phyloP scores from a whole-genome alignment of 2,329 filamentous ascomycete genomes.

The Amauroascus niger region DNA sequence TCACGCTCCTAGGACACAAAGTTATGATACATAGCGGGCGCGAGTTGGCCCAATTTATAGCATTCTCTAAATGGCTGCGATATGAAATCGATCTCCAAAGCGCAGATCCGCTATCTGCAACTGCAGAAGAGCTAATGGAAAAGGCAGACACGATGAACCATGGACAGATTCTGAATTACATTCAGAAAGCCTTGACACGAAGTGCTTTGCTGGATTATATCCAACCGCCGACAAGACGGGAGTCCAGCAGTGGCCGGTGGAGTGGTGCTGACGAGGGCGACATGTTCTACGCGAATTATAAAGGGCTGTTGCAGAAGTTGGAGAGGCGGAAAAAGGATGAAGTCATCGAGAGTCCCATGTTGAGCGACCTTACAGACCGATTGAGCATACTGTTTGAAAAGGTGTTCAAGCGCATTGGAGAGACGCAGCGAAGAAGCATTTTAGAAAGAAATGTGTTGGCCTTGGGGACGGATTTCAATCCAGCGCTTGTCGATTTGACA shows the following conservation, averaged over 20 bases:
- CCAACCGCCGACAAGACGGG: conserved; percentile 25
- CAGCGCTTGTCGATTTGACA: conserved; percentile 44
- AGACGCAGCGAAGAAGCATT: conserved; percentile 59
- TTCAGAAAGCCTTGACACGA: conserved; percentile 57
- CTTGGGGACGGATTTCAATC: conserved; percentile 36
- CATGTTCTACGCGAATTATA: conserved; percentile 40
- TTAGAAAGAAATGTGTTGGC: conserved; percentile 51
- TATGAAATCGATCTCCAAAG: conserved; percentile 71
- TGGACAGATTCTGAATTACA: conserved; percentile 63
- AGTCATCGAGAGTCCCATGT: conserved; percentile 43
- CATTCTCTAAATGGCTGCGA: conserved; percentile 76
- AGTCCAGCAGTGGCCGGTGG: conserved; percentile 40
- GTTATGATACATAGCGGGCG: conserved; percentile 61
- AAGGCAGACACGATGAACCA: conserved; percentile 69
- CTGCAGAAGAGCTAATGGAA: conserved; percentile 62
- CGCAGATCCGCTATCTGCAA: conserved; percentile 49
- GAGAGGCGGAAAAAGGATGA: conserved; percentile 41
- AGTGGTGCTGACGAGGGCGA: conserved; percentile 29
- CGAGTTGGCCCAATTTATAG: conserved; percentile 65
- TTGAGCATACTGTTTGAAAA: conserved; percentile 49
- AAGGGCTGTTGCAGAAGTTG: conserved; percentile 44
- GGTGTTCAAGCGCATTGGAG: conserved; percentile 59
- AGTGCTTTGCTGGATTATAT: conserved; percentile 57
- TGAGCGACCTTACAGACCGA: conserved; percentile 55
- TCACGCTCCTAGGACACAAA: conserved; percentile 66